phyloP scores from a whole-genome alignment of 148 eudicot species.

The Fagopyrum esculentum region DNA sequence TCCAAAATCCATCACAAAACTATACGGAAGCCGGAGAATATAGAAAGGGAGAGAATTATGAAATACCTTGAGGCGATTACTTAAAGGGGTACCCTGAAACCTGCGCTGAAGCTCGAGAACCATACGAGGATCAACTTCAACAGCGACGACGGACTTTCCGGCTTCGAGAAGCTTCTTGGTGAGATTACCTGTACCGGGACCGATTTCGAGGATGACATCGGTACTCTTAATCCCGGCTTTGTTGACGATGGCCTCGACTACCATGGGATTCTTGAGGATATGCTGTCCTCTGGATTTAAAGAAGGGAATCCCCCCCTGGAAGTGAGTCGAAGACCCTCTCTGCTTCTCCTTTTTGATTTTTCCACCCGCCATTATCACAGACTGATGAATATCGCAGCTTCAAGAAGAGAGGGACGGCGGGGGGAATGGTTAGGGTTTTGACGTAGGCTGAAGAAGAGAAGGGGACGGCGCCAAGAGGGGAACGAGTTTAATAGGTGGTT shows the following conservation, averaged over 20 bases:
- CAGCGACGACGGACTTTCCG: slow-evolving; percentile 65
- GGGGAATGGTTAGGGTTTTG: too few species aligned
- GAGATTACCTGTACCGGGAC: slow-evolving; percentile 83
- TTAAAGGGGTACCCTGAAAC: slow-evolving; percentile 64
- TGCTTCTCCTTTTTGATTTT: slow-evolving; percentile 57
- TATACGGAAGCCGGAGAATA: background rate
- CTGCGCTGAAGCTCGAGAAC: slow-evolving; percentile 76
- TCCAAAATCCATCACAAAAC: background rate
- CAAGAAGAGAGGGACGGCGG: background rate
- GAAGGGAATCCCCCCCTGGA: slow-evolving; percentile 84
- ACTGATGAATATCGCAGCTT: background rate
- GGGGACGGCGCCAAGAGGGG: too few species aligned
- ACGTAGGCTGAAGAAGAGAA: too few species aligned
- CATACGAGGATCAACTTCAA: slow-evolving; percentile 79
- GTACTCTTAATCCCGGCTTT: slow-evolving; percentile 71
- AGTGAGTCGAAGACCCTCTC: slow-evolving; percentile 24
- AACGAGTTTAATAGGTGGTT: too few species aligned
- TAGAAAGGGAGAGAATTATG: background rate
- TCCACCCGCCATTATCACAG: slow-evolving; percentile 70
- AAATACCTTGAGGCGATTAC: slow-evolving; percentile 41
- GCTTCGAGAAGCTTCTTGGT: slow-evolving; percentile 86
- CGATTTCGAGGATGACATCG: slow-evolving; percentile 76
- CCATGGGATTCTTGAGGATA: slow-evolving; percentile 63
- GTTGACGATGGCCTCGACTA: slow-evolving; percentile 58
- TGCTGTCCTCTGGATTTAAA: slow-evolving; percentile 95